Base-by-base conservation (phyloP, 2,329 filamentous ascomycete genomes). In the Xylariomycetidae sp. region DNA sequence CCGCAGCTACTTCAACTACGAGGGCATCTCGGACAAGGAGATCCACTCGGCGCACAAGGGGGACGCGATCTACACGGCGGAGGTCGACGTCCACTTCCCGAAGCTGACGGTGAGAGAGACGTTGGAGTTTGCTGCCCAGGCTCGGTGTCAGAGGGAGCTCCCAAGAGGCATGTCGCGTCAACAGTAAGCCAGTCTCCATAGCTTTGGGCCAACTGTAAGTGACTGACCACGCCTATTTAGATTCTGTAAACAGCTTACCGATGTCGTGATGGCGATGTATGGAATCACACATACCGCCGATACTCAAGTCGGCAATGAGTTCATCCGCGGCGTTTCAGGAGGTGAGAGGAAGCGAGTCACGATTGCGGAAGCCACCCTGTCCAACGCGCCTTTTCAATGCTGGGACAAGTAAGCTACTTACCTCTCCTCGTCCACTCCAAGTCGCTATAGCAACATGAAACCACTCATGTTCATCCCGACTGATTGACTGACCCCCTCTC, bases 261-360 rank as follows among this genome's bases (percentile, higher is more conserved):
- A n/a, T n/a, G n/a, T n/a, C n/a, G n/a, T n/a, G n/a, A n/a, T n/a
- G n/a, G n/a, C n/a, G n/a, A n/a, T n/a, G n/a, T n/a, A n/a, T n/a
- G 79, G 35, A 64, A 82, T 86, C 34, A 70, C 76, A 27, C 81
- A 86, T 49, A 82, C 80, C 0, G 57, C 80, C 33, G 65, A 74
- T 27, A 86, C 82, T 0, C 77, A 77, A 43, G 78, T 87, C 16
- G 83, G 82, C 2, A 77, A 83, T 42, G 80, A 82, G 40, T 71
- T 77, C 18, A 68, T 85, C 7, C 72, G 80, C 14, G 64, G 64
- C 9, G 70, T 83, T 3, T 76, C 70, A 15, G 79, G 79, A 8
- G 79, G 79, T 23, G 79, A 83, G 51, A 69, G 77, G 42, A 87
- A 89, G 60, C 77, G 85, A 53, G 84, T 89, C 5, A 82, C 77